These are phyloP conservation scores for Clarireedia homoeocarpa DNA, from an alignment of 2,329 filamentous ascomycete genomes.

Conservation along the genomic window DNA sequence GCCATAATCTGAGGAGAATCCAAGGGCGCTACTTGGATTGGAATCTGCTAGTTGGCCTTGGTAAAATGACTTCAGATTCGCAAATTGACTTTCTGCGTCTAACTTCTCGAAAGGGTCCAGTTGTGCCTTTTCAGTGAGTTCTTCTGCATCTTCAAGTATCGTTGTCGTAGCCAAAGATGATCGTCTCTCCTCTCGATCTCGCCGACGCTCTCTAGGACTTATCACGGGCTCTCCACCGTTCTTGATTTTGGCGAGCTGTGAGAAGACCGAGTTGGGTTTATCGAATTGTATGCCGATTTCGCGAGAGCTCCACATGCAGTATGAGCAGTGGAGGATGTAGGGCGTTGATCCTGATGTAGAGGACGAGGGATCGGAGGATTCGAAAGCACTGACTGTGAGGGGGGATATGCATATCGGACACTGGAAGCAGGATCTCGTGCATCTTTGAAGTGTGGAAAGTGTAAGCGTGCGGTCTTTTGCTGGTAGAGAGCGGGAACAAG, in stretches of 20 bases:
- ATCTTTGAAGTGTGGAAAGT: slow-evolving; percentile 43
- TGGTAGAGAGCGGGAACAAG: not conserved
- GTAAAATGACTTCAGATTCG: slow-evolving; percentile 72
- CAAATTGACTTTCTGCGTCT: slow-evolving; percentile 63
- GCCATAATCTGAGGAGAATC: slow-evolving; percentile 46
- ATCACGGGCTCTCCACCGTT: slow-evolving; percentile 48
- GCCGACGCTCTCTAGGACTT: slow-evolving; percentile 36
- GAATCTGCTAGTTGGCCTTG: slow-evolving; percentile 65
- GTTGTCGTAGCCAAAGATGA: slow-evolving; percentile 14
- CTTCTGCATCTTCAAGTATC: slow-evolving; percentile 24
- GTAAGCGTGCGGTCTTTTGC: not conserved
- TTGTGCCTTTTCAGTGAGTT: slow-evolving; percentile 33
- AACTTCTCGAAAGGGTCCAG: slow-evolving; percentile 32
- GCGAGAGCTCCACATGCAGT: slow-evolving; percentile 86
- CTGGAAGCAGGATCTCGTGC: slow-evolving; percentile 90
- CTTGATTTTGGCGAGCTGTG: slow-evolving; percentile 66
- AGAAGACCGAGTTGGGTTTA: slow-evolving; percentile 77
- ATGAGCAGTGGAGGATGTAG: slow-evolving; percentile 77
- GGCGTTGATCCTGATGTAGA: slow-evolving; percentile 38
- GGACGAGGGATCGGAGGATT: slow-evolving; percentile 33
- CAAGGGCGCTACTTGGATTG: slow-evolving; percentile 44
- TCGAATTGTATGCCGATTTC: slow-evolving; percentile 89
- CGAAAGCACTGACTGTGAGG: slow-evolving; percentile 65
- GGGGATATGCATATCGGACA: slow-evolving; percentile 84
- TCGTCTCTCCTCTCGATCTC: slow-evolving; percentile 22